Base-by-base conservation (phyloP, 331 rosid genomes). In the Rosa hybrid region DNA sequence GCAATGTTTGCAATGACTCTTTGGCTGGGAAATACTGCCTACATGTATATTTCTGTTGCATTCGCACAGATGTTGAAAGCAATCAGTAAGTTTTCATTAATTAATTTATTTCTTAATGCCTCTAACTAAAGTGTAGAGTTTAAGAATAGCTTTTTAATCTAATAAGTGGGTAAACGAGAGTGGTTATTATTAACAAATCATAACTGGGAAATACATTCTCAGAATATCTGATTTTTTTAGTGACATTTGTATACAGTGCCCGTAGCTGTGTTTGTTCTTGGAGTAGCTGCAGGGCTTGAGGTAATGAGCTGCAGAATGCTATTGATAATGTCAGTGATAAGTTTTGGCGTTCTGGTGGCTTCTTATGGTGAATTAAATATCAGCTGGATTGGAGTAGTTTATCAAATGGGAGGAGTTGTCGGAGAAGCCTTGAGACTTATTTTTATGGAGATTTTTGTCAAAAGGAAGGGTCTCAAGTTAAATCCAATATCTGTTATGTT, bases 51-150 rank as follows among this genome's bases (percentile, higher is more conserved):
- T 79, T 96, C 99, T 69, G 99, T 96, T 76, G 96, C 99, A 49
- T 96, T 96, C 73, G 98, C 99, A 30, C 99, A 96, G 81, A 96
- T 96, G 99, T 83, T 96, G 89, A 96, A 96, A 91, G 98, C 99
- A 78, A 90, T 96, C 80, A 96, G 99, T 96, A 91, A 90, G 99
- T 88, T 85, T 56, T 25, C 20, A 69, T 44, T 76, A 59, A 25
- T 63, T 64, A 23, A 30, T 34, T 71, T 27, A 48, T 85, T 39
- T 78, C 49, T 67, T 73, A 70, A 81, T 21, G 62, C 71, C 42
- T 48, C 60, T 74, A 18, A 74, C 75, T 74, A 48, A 75, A 75
- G 57, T 80, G 57, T 38, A 68, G 67, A 72, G 63, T 81, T 77
- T 83, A 69, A 53, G 8, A 45, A 56, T 73, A 54, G 48, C 56